A percentile compares a stretch with the other conserved stretches of the same genome.
Evolutionary conservation across 306 rosid genomes (phyloP).

Genomic region (Alnus glutinosa): DNA sequence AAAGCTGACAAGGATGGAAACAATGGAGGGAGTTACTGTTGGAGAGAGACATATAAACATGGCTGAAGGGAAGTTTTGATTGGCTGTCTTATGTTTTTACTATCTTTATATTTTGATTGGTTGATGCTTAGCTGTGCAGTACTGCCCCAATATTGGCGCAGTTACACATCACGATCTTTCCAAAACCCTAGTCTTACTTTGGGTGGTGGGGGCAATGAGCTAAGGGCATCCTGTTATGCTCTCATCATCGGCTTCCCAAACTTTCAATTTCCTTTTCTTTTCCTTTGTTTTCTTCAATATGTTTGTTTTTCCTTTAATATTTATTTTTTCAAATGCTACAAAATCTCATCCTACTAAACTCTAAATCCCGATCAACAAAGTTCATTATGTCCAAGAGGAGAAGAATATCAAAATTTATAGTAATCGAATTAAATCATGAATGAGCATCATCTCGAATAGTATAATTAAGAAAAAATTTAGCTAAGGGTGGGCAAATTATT

Average conservation of each 20-base stretch:
- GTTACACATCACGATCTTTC: slow-evolving; percentile 43
- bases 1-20: slow-evolving; percentile 32
- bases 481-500: not conserved
- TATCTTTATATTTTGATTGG: slow-evolving; percentile 45
- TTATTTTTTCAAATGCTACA: not conserved
- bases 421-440: not conserved
- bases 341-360: not conserved
- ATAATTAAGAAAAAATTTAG: not conserved
- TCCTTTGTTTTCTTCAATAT: not conserved
- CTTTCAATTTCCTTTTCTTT: slow-evolving; percentile 18
- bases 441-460: not conserved
- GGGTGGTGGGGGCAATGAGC: slow-evolving; percentile 22
- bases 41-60: slow-evolving; percentile 25
- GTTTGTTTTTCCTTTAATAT: not conserved
- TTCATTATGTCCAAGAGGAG: not conserved
- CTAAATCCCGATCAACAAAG: not conserved
- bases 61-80: slow-evolving; percentile 15
- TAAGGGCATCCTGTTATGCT: slow-evolving; percentile 21
- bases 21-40: slow-evolving; percentile 31
- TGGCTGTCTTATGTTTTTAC: slow-evolving; percentile 34
- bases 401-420: not conserved
- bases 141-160: slow-evolving; percentile 34
- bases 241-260: not conserved
- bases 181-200: slow-evolving; percentile 51
- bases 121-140: slow-evolving; percentile 56